phyloP scores from a whole-genome alignment of 1,139 yeast genomes.

The Kodamaea sp. region DNA sequence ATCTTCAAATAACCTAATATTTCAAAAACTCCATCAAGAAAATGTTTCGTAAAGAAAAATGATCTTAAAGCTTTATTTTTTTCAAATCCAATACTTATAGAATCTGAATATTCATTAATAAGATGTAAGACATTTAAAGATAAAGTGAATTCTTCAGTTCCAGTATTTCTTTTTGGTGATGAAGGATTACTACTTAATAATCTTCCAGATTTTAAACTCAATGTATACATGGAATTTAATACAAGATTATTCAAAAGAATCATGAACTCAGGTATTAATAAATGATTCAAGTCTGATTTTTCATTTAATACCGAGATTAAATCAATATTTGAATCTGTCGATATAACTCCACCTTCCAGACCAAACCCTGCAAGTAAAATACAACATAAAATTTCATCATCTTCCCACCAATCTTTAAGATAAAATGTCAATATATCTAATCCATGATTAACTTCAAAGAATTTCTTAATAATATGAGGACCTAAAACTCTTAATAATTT shows the following conservation, averaged over 20 bases:
- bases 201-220: slow-evolving; percentile 34
- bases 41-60: slow-evolving; percentile 29
- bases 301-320: slow-evolving; percentile 3
- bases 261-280: slow-evolving; percentile 40
- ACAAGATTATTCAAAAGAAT: slow-evolving; percentile 40
- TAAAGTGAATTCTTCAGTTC: slow-evolving; percentile 20
- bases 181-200: slow-evolving; percentile 35
- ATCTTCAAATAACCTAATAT: slow-evolving; percentile 34
- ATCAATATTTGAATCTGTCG: slow-evolving; percentile 1
- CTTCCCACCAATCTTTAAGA: slow-evolving; percentile 45
- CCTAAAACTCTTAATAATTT: slow-evolving; percentile 48
- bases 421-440: slow-evolving; percentile 48
- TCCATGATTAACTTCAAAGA: slow-evolving; percentile 53
- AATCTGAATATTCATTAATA: slow-evolving; percentile 31
- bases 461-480: slow-evolving; percentile 43
- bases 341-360: slow-evolving; percentile 16
- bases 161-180: slow-evolving; percentile 22
- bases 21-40: slow-evolving; percentile 41
- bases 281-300: slow-evolving; percentile 8
- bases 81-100: slow-evolving; percentile 30
- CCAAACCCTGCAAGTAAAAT: slow-evolving; percentile 44
- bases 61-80: slow-evolving; percentile 18
- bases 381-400: slow-evolving; percentile 30
- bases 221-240: slow-evolving; percentile 30
- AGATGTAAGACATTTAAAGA: slow-evolving; percentile 34